Base-by-base conservation (phyloP, 768 basidiomycete genomes). In the Phallus indusiatus region DNA sequence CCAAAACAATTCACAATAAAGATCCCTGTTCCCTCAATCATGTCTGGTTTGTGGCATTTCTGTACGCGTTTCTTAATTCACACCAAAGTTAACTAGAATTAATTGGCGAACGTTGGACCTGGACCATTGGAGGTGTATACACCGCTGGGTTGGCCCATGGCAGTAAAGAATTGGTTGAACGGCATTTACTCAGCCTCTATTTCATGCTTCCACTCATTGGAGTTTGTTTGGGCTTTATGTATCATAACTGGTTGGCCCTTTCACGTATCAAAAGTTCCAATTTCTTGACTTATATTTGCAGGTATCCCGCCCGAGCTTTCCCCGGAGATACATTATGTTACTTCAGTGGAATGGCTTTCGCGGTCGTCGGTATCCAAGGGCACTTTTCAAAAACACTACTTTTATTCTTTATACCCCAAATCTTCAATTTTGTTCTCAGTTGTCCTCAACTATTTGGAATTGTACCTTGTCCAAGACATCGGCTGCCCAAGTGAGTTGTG, bases 291-390 rank as follows among this genome's bases (percentile, higher is more conserved):
- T 24, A n/a, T 36, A 46, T 10, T 18, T 55, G 12, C 66, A 97
- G 95, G 94, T 98, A 95, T 69, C 96, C 96, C 6, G 94, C 96
- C 10, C 81, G 88, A 20, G 92, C 82, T 0, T 99, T 98, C 68
- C 90, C 94, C 0, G 96, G 96, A 2, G 96, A 99, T 70, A 99
- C 96, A 3, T 79, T 99, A 33, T 99, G 96, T 71, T 99, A 99
- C 74, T 85, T 97, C 46, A 84, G 93, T 0, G 96, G 96, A 61
- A 99, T 99, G 96, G 92, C 96, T 4, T 98, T 99, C 69, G 88
- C 96, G 0, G 94, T 96, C 9, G 94, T 95, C 34, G 94, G 93
- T 21, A 97, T 99, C 62, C 91, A 96, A 67, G 93, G 89, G 0
- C 96, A 99, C 71, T 97, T 94, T 71, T 92, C 91, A 55, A 99